These are phyloP conservation scores for Chamaecyparis obtusa DNA, from an alignment of 75 land plant species.

Conservation along the genomic window DNA sequence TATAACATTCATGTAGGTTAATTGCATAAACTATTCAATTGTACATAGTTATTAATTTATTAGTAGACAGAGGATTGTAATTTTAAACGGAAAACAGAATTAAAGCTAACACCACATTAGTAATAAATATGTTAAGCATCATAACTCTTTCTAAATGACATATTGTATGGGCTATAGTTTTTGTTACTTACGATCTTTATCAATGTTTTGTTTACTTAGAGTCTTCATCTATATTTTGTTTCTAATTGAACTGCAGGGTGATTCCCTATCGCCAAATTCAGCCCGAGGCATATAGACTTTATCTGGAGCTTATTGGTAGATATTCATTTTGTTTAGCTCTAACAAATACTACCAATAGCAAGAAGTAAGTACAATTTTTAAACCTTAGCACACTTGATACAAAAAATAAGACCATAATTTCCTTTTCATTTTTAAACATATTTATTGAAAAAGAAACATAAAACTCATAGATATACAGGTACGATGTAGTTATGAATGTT, in stretches of 20 bases:
- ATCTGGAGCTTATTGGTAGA: slow-evolving; percentile 57
- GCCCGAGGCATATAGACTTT: slow-evolving; percentile 61
- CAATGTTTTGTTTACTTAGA: neutral
- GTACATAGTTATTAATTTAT: neutral
- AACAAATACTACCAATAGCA: slow-evolving; percentile 17
- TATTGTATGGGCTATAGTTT: neutral
- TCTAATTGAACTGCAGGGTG: slow-evolving; percentile 30
- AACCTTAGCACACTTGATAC: neutral
- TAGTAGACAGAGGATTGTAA: neutral
- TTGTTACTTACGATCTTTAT: neutral
- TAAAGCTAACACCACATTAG: neutral
- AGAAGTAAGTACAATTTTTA: slow-evolving; percentile 4
- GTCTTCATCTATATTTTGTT: neutral
- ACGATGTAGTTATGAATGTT: neutral
- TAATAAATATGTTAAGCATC: neutral
- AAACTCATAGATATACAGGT: neutral
- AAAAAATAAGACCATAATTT: neutral
- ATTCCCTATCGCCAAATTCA: slow-evolving; percentile 52
- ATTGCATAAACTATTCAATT: neutral
- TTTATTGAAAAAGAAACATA: neutral
- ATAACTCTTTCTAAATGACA: neutral
- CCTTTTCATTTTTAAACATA: neutral
- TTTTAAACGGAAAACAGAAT: neutral
- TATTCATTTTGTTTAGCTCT: slow-evolving; percentile 35
- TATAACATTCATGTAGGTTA: neutral